Evolutionary conservation across 1,284 basidiomycete species (phyloP), one percentile per base, ranked within the genome.

Genomic region (Meira nashicola): DNA sequence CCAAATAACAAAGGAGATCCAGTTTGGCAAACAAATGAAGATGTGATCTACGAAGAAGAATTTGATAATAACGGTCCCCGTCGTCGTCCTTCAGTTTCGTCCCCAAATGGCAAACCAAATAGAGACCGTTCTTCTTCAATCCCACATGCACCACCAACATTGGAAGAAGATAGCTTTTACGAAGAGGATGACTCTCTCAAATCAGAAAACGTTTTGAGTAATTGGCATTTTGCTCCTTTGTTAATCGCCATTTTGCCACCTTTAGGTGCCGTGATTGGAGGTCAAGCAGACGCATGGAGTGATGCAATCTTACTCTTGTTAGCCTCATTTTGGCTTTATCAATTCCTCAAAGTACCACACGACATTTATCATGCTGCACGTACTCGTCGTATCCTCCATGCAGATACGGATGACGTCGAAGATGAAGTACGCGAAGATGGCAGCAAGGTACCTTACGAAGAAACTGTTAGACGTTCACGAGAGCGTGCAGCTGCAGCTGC

Each of bases 151-250:
- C 50, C 50, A 2, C 50, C 50, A 12, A 33, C 62, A 49, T 64
- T 76, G 37, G 62, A 28, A 64, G 82, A 82, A 66, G 92, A 84
- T 25, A 43, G 28, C 21, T 39, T 11, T 33, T 55, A 58, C 41
- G 37, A 19, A n/a, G 53, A 39, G 33, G 54, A 21, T 23, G 55
- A 40, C n/a, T 17, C 14, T 4, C 5, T 55, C 21, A 33, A 25
- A 40, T 37, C 44, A 44, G 54, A 55, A 23, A 55, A 53, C 28
- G 37, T 53, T 41, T 61, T 74, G 12, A 64, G 72, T 41, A 68
- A 68, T 12, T 74, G 71, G 71, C 73, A 74, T 55, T 67, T 61
- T 44, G 67, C 65, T 15, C 73, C 71, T 8, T 64, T 74, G 23
- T 46, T 63, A 21, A 60, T 73, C n/a, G 73, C 71, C 5, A 57